These are phyloP conservation scores for Ceratorhiza oryzae-sativae DNA, from an alignment of 1,284 basidiomycete species.

Conservation along the genomic window DNA sequence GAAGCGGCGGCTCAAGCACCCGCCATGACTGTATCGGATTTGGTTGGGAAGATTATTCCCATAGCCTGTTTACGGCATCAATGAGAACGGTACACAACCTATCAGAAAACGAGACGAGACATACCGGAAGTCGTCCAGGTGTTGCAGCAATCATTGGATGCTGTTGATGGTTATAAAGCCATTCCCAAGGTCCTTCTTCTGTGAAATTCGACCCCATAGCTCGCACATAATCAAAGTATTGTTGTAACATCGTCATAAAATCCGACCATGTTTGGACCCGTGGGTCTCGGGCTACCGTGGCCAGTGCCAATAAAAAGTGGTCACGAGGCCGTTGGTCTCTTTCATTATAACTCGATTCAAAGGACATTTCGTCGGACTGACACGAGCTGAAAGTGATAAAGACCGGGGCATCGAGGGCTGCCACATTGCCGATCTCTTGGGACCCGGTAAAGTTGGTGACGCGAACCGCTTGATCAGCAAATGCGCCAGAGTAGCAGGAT, in stretches of 20 bases:
- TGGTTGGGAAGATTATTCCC: background rate
- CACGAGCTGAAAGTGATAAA: constrained; percentile 28
- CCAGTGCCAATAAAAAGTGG: constrained; percentile 4
- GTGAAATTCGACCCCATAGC: background rate
- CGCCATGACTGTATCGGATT: no score
- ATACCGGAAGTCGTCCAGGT: background rate
- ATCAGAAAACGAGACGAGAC: background rate
- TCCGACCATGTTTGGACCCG: background rate
- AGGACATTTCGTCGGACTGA: background rate
- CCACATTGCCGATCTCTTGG: background rate
- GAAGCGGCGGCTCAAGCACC: no score
- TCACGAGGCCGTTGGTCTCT: no score
- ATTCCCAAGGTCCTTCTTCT: background rate
- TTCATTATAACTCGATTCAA: background rate
- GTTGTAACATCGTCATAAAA: background rate
- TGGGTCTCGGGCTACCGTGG: background rate
- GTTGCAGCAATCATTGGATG: background rate
- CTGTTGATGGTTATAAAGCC: background rate
- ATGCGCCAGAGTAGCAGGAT: constrained; percentile 8
- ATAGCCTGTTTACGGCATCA: background rate
- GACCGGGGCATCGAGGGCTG: background rate
- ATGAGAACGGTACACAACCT: background rate
- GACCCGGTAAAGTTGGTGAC: constrained; percentile 3
- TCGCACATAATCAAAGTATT: background rate
- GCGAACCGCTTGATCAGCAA: constrained; percentile 8